Evolutionary conservation across 2,329 filamentous ascomycete genomes (phyloP), one percentile per base, ranked within the genome.

Genomic region (Orbilia quercus): DNA sequence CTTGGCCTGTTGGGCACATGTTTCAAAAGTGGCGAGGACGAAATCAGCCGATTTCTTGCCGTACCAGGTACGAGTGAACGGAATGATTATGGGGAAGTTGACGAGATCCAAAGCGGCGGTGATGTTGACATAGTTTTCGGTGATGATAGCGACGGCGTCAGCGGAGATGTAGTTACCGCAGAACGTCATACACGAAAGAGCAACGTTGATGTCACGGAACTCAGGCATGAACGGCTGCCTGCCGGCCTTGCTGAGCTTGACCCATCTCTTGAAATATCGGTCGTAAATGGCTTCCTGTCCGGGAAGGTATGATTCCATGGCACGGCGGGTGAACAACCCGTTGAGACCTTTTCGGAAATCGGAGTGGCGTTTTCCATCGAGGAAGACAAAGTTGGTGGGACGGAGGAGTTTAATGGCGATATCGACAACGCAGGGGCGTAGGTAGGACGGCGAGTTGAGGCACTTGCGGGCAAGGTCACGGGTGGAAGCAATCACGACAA

Each of bases 281-380:
- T 91, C 89, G 84, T 96, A 97, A 53, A 96, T 90, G 79, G 92
- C 91, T 82, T 97, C 91, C 83, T 97, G 91, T 51, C 91, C 91
- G 44, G 94, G 95, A 51, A 99, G 88, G 81, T 98, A 99, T 78
- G 84, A 85, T 77, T 92, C 89, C 79, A 99, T 87, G 18, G 94
- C 92, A 80, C 91, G 88, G 80, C 92, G 91, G 47, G 94, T 98
- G 84, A 99, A 99, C 25, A 98, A 87, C 69, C 89, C 90, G 81
- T 97, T 98, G 77, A 99, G 85, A 59, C 95, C 95, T 84, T 97
- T 98, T 80, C 95, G 93, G 83, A 95, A 99, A 79, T 98, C 95
- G 77, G 96, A 91, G 79, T 99, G 95, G 40, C 89, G 88, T 83
- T 93, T 96, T 79, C 95, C 95, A 80, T 98, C 94, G 76, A 99